phyloP scores from a whole-genome alignment of 768 basidiomycete species.

The Kwoniella sp. region DNA sequence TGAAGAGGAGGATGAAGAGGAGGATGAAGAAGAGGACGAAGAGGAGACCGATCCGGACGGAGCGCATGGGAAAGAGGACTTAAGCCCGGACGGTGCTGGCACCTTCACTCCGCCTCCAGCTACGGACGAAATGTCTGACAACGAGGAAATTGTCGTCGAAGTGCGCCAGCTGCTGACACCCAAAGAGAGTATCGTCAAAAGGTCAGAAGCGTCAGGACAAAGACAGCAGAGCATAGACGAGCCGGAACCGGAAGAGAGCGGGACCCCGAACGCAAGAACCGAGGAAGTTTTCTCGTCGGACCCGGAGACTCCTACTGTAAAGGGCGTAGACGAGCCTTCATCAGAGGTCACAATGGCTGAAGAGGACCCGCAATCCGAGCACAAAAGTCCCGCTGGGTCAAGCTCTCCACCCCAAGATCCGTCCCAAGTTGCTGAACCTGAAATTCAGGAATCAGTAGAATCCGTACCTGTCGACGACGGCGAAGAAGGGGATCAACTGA shows the following conservation, averaged over 20 bases:
- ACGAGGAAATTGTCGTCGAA: constrained; percentile 6
- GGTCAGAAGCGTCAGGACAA: too few relatives aligned
- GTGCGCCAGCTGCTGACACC: neutral
- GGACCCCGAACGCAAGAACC: neutral
- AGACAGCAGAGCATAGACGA: neutral
- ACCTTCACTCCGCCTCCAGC: neutral
- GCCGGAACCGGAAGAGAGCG: neutral
- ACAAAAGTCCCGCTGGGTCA: neutral
- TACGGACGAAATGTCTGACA: neutral
- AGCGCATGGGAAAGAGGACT: neutral
- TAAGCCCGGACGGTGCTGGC: neutral
- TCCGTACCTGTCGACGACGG: neutral
- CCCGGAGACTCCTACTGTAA: neutral
- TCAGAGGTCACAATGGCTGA: neutral
- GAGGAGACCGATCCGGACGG: neutral
- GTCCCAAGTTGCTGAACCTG: neutral
- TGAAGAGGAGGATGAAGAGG: neutral
- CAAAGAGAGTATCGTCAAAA: too few relatives aligned
- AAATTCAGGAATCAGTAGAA: neutral
- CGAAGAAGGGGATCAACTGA: neutral
- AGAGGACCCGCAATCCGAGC: neutral
- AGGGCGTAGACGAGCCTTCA: neutral
- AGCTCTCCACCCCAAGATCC: neutral
- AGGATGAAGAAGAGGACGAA: neutral
- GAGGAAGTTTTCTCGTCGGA: neutral